phyloP scores from a whole-genome alignment of 2,329 filamentous ascomycete species.

The Phoma sp. region DNA sequence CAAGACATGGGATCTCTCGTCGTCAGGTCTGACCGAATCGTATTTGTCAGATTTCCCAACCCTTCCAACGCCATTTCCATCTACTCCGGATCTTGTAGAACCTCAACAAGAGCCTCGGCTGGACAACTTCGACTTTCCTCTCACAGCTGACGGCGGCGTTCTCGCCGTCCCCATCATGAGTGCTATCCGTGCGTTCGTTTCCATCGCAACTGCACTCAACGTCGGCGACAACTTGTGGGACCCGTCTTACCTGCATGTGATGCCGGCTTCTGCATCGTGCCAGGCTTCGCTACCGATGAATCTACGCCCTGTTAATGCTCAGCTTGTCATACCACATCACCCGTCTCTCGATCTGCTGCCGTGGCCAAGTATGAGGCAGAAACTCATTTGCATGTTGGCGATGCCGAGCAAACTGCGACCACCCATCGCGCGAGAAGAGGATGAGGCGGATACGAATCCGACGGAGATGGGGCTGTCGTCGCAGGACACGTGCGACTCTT shows the following conservation, averaged over 20 bases:
- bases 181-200: conserved; percentile 20
- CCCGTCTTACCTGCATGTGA: conserved; percentile 27
- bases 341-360: conserved; percentile 64
- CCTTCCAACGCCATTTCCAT: conserved; percentile 3
- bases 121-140: conserved; percentile 10
- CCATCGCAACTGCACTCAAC: conserved; percentile 24
- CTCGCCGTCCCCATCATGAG: conserved; percentile 52
- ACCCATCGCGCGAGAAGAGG: conserved; percentile 47
- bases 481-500: background rate
- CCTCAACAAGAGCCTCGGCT: background rate
- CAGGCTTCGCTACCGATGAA: conserved; percentile 32
- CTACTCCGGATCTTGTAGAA: background rate
- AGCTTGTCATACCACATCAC: conserved; percentile 61
- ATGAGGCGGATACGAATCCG: conserved; percentile 34
- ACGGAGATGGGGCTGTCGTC: background rate
- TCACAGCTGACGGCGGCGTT: conserved; percentile 22
- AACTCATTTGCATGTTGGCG: conserved; percentile 59
- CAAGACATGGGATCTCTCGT: background rate
- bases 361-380: conserved; percentile 59
- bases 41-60: background rate
- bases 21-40: background rate
- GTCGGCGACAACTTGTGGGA: conserved; percentile 23
- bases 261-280: conserved; percentile 14
- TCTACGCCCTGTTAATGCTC: conserved; percentile 60
- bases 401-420: conserved; percentile 59